Percentiles rank a stretch among this genome's conserved stretches.
Conservation (phyloP, 192 early-diverging fungal species). For the Linnemannia schmuckeri region DNA sequence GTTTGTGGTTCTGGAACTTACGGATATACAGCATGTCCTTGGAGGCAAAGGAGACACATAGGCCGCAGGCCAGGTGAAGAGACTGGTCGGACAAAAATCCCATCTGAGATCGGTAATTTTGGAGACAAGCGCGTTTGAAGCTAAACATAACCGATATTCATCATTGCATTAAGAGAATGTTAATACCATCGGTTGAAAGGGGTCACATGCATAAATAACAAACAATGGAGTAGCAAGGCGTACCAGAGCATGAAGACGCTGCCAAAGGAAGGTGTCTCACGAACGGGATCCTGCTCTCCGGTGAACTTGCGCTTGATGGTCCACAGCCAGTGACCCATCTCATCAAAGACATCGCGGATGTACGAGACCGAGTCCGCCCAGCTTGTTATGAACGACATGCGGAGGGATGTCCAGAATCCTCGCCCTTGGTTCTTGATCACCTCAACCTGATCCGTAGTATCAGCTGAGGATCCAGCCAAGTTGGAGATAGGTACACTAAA, state of each 20-base stretch:
- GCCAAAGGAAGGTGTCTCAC: conserved; percentile 59
- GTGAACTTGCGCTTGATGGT: conserved; percentile 47
- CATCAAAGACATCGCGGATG: conserved; percentile 24
- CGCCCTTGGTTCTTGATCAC: neutral
- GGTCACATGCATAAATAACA: too few relatives aligned
- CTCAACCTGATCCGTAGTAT: conserved; percentile 12
- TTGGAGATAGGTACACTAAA: conserved; percentile 37
- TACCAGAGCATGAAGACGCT: conserved; percentile 48
- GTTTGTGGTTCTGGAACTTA: conserved; percentile 29
- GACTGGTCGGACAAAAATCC: conserved; percentile 64
- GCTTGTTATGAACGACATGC: conserved; percentile 30
- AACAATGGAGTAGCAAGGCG: neutral
- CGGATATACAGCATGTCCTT: conserved; percentile 66
- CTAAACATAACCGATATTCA: conserved; percentile 38
- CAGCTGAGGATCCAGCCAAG: conserved; percentile 16
- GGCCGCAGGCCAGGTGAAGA: conserved; percentile 66
- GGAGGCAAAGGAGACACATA: conserved; percentile 62
- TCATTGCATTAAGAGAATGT: neutral
- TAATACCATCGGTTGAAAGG: too few relatives aligned
- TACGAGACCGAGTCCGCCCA: conserved; percentile 36
- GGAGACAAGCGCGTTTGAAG: conserved; percentile 58
- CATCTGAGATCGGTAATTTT: conserved; percentile 61
- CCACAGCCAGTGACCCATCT: conserved; percentile 45
- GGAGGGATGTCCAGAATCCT: conserved; percentile 22
- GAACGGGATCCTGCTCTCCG: conserved; percentile 49